These are phyloP conservation scores for Helianthus tuberosus DNA, from an alignment of 129 eudicot species.

Conservation along the genomic window DNA sequence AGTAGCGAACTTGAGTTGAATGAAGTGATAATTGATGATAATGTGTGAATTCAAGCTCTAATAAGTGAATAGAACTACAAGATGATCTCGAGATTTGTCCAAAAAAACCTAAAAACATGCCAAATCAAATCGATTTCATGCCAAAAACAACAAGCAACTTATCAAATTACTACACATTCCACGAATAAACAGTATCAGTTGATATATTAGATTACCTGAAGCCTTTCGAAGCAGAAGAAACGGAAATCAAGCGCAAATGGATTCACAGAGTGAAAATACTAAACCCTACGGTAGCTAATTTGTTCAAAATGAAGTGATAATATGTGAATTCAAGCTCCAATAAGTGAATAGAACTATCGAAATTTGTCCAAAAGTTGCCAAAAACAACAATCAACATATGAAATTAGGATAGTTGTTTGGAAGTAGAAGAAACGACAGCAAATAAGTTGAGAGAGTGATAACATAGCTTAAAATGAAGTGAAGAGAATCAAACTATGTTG, in stretches of 20 bases:
- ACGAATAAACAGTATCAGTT: neutral
- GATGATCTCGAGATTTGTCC: neutral
- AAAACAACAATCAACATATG: no score
- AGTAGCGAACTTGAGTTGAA: neutral
- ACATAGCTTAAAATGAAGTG: no score
- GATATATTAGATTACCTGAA: neutral
- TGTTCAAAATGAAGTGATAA: neutral
- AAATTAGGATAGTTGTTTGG: no score
- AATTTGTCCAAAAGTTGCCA: no score
- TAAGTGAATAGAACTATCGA: neutral
- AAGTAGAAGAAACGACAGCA: no score
- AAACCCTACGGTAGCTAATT: neutral
- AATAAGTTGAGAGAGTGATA: no score
- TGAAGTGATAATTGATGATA: neutral
- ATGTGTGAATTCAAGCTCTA: slow-evolving; percentile 3
- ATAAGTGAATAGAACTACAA: neutral
- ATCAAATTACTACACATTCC: neutral
- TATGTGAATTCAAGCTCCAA: neutral
- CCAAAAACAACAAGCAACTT: neutral
- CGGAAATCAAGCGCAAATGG: neutral
- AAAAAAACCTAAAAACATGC: no score
- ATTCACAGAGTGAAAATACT: neutral
- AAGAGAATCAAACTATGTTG: neutral
- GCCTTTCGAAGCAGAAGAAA: neutral
- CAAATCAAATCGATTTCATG: no score